Conservation (phyloP, 768 basidiomycete genomes). For the Leccinum ochraceum region DNA sequence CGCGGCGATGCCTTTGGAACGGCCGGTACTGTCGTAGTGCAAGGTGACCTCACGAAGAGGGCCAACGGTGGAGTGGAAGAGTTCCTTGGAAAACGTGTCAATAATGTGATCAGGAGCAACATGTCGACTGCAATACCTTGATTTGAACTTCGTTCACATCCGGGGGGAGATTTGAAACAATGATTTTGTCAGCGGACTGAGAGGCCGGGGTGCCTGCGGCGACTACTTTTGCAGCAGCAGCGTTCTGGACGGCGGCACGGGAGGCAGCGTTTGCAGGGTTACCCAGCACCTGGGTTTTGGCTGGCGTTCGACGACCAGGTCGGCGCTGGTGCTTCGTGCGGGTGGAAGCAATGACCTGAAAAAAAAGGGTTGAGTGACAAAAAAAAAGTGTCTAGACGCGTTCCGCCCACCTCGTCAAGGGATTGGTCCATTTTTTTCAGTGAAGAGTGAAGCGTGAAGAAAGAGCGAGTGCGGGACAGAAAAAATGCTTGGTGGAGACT, state of each 20-base stretch:
- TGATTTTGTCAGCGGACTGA: slow-evolving; percentile 77
- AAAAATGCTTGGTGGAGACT: slow-evolving; percentile 4
- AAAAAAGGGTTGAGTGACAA: slow-evolving; percentile 13
- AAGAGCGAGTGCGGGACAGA: not conserved
- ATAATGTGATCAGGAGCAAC: not conserved
- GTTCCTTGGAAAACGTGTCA: slow-evolving; percentile 60
- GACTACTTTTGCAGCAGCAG: slow-evolving; percentile 42
- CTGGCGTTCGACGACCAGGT: slow-evolving; percentile 45
- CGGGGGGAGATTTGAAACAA: slow-evolving; percentile 89
- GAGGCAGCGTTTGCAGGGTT: slow-evolving; percentile 49
- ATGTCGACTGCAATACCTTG: slow-evolving; percentile 56
- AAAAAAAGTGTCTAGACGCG: slow-evolving; percentile 9
- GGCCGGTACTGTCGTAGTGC: slow-evolving; percentile 80
- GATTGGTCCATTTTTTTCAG: slow-evolving; percentile 73
- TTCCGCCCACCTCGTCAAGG: slow-evolving; percentile 71
- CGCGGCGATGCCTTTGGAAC: slow-evolving; percentile 88
- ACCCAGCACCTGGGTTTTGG: slow-evolving; percentile 64
- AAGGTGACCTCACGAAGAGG: slow-evolving; percentile 82
- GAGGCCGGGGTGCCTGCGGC: slow-evolving; percentile 40
- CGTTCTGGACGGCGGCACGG: slow-evolving; percentile 53
- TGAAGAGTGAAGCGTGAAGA: not conserved
- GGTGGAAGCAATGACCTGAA: slow-evolving; percentile 61
- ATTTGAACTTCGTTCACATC: slow-evolving; percentile 95
- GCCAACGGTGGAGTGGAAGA: slow-evolving; percentile 90
- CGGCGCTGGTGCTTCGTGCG: slow-evolving; percentile 48